Percentiles rank a stretch among this genome's conserved stretches.
phyloP scores from a whole-genome alignment of 768 basidiomycete species.

The Cytidiella melzeri region DNA sequence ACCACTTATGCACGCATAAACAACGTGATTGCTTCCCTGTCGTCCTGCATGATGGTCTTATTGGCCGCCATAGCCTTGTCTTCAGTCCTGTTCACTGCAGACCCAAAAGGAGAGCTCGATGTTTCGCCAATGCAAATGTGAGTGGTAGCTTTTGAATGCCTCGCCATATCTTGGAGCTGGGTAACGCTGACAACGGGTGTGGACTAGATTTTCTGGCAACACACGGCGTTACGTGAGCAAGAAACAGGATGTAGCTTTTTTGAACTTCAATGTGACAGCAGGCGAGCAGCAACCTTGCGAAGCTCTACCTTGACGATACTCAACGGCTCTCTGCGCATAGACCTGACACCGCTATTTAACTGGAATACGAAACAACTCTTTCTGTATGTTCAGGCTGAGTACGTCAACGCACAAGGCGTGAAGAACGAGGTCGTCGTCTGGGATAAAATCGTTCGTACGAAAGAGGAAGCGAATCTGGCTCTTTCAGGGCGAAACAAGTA shows the following conservation, averaged over 20 bases:
- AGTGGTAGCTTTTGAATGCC: too few species aligned
- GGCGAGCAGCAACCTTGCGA: constrained; percentile 59
- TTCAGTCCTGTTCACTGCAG: constrained; percentile 56
- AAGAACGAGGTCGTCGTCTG: constrained; percentile 81
- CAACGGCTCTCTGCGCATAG: constrained; percentile 31
- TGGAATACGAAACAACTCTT: constrained; percentile 98
- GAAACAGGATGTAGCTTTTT: constrained; percentile 72
- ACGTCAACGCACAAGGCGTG: constrained; percentile 66
- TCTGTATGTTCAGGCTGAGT: constrained; percentile 81
- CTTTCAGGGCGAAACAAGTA: constrained; percentile 77
- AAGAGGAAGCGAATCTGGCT: constrained; percentile 65
- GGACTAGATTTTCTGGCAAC: constrained; percentile 18
- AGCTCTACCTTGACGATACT: too few species aligned
- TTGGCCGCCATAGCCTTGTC: constrained; percentile 68
- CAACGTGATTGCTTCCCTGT: constrained; percentile 66
- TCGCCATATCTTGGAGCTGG: too few species aligned
- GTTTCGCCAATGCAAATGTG: constrained; percentile 75
- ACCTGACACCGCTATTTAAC: constrained; percentile 78
- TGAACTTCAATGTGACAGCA: constrained; percentile 76
- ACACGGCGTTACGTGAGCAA: constrained; percentile 45
- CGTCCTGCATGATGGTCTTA: constrained; percentile 68
- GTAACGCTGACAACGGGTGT: neutral
- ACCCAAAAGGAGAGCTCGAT: constrained; percentile 50
- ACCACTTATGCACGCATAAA: constrained; percentile 65
- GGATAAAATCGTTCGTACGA: constrained; percentile 86